Conservation (phyloP, 768 basidiomycete genomes). For the Lactarius sanguifluus region DNA sequence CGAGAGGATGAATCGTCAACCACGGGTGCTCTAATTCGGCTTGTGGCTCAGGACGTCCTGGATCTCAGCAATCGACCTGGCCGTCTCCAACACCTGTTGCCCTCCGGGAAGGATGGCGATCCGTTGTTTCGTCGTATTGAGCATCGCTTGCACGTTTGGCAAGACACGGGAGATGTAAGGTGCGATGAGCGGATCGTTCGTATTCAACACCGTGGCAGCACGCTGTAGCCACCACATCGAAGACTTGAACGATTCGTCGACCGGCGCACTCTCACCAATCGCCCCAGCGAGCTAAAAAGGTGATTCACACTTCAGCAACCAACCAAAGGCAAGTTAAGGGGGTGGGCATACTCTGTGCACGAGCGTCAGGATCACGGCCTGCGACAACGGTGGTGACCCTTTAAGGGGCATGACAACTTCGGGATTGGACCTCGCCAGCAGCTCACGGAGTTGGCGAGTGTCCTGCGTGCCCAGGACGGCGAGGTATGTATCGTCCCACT, state of each 20-base stretch:
- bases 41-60: constrained; percentile 66
- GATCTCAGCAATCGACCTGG: constrained; percentile 69
- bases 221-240: constrained; percentile 88
- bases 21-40: constrained; percentile 23
- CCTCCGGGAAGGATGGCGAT: constrained; percentile 75
- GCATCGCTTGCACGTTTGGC: constrained; percentile 71
- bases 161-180: constrained; percentile 81
- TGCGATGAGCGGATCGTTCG: constrained; percentile 77
- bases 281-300: constrained; percentile 61
- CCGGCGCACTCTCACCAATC: constrained; percentile 72
- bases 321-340: background rate
- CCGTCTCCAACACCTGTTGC: constrained; percentile 63
- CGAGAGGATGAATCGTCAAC: constrained; percentile 7
- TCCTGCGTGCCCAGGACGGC: constrained; percentile 77
- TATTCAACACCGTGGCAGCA: constrained; percentile 65
- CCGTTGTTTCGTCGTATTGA: constrained; percentile 79
- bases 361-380: constrained; percentile 80
- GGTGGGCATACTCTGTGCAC: constrained; percentile 67
- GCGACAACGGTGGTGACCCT: constrained; percentile 68
- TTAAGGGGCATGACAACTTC: constrained; percentile 79
- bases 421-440: constrained; percentile 71
- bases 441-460: constrained; percentile 66
- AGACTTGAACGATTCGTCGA: constrained; percentile 78
- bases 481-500: constrained; percentile 85
- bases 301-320: constrained; percentile 14